Evolutionary conservation across 208 protist genomes (phyloP), one percentile per base, ranked within the genome.

Genomic region (Acanthamoeba rhysodes): DNA sequence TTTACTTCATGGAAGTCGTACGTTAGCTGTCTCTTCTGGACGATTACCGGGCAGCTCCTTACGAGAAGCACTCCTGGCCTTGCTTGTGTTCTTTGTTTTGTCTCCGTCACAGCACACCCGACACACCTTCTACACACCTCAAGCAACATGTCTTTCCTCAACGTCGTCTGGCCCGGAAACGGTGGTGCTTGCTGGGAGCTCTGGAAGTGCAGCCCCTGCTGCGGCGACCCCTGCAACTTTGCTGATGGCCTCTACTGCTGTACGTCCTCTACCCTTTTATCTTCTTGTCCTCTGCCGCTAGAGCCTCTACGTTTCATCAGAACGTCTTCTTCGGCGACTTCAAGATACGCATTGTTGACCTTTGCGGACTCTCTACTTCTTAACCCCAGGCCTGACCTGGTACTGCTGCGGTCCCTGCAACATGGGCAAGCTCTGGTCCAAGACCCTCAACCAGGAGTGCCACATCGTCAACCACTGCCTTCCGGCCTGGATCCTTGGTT

Each of bases 121-220:
- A 70, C 72, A 82, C 66, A 72, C 66, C 2, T n/a, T n/a, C 2
- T 8, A 22, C 18, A 59, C 55, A 59, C 3, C 0, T 0, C 4
- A 59, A 12, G 4, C 55, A 84, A 53, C 24, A 88, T 88, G 80
- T 88, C 80, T 12, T 88, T 88, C 80, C 80, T 88, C 80, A 88
- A 88, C 80, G 53, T 88, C 29, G 50, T 66, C 10, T 88, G 80
- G 80, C 80, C 80, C 50, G 80, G 80, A 55, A 88, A 88, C 41
- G 80, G 80, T 88, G 80, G 80, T 45, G 80, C 80, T 32, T 88
- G 80, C 80, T 88, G 80, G 80, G 80, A 88, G 80, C 80, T 88
- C 50, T 88, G 80, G 80, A 88, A 88, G 80, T 88, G 80, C 80
- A 66, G 50, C 53, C 80, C 80, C n/a, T 88, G 80, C 80, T 88